These are phyloP conservation scores for Bathelium albidoporum DNA, from an alignment of 495 filamentous ascomycete species.

Conservation along the genomic window DNA sequence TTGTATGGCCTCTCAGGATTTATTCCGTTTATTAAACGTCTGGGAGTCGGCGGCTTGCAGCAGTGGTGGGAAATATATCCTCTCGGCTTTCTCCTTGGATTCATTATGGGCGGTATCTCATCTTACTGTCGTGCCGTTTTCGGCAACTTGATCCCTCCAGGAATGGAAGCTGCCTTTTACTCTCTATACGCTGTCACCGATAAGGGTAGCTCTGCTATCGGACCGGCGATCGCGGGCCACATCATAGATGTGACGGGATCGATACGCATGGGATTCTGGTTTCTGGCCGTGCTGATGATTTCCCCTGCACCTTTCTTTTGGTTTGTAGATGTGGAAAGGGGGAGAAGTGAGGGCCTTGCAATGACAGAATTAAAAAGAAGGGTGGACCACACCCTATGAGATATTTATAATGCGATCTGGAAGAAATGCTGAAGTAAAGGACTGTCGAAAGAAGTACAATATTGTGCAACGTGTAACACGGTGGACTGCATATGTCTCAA, in stretches of 20 bases:
- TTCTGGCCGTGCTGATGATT: constrained; percentile 23
- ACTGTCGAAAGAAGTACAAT: too few species aligned
- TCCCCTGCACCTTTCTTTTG: constrained; percentile 23
- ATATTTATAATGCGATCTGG: too few species aligned
- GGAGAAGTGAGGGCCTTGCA: constrained; percentile 17
- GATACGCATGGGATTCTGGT: constrained; percentile 27
- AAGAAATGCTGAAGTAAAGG: too few species aligned
- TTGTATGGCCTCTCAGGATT: constrained; percentile 27
- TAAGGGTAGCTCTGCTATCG: constrained; percentile 25
- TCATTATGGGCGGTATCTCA: constrained; percentile 26
- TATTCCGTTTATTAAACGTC: constrained; percentile 18
- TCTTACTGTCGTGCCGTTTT: constrained; percentile 23
- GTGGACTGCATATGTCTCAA: too few species aligned
- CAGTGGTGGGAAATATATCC: constrained; percentile 28
- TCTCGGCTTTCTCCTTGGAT: constrained; percentile 21
- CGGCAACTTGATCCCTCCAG: constrained; percentile 26
- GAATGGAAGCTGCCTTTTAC: constrained; percentile 28
- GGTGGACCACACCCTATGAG: too few species aligned
- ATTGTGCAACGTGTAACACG: too few species aligned
- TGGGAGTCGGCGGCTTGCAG: constrained; percentile 24
- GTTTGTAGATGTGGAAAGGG: constrained; percentile 23
- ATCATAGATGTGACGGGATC: constrained; percentile 25
- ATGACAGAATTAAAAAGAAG: too few species aligned
- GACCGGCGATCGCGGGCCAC: constrained; percentile 24
- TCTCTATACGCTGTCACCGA: constrained; percentile 29